A percentile compares a stretch with the other conserved stretches of the same genome.
phyloP scores from a whole-genome alignment of 805 yeast species.

The Nakazawaea siamensis region DNA sequence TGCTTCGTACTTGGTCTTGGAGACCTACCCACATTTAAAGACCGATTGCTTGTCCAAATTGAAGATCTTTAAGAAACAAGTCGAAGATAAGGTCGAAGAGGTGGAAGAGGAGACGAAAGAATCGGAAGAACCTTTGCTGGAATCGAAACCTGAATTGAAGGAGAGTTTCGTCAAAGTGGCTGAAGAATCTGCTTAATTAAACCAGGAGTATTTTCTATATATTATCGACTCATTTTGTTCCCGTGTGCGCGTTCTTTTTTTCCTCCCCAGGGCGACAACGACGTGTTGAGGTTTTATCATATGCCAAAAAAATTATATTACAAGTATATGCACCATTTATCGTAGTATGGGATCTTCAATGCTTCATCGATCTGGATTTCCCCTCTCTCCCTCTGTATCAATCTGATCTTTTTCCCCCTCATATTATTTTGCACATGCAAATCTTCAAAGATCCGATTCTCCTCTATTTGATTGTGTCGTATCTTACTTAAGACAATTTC shows the following conservation, averaged over 20 bases:
- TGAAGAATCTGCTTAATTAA: not conserved
- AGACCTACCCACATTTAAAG: conserved; percentile 11
- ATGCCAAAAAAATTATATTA: too few species aligned
- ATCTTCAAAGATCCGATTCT: not conserved
- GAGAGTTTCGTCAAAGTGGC: conserved; percentile 10
- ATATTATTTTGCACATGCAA: too few species aligned
- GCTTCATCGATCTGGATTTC: too few species aligned
- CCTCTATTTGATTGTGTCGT: not conserved
- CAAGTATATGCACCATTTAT: conserved; percentile 2
- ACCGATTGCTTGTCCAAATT: not conserved
- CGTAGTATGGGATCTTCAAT: conserved; percentile 3
- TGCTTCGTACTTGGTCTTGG: conserved; percentile 5
- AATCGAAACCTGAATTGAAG: conserved; percentile 1
- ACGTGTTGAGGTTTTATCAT: too few species aligned
- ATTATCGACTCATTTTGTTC: too few species aligned
- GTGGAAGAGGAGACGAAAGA: not conserved
- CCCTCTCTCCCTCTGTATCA: too few species aligned
- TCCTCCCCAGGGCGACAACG: too few species aligned
- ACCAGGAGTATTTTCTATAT: too few species aligned
- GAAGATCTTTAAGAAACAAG: not conserved
- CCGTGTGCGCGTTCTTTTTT: too few species aligned
- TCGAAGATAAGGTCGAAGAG: not conserved
- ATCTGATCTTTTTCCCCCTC: too few species aligned
- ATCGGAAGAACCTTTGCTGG: not conserved
- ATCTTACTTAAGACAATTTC: not conserved